Conservation (phyloP, 306 rosid genomes). For the Inga leiocalycina region DNA sequence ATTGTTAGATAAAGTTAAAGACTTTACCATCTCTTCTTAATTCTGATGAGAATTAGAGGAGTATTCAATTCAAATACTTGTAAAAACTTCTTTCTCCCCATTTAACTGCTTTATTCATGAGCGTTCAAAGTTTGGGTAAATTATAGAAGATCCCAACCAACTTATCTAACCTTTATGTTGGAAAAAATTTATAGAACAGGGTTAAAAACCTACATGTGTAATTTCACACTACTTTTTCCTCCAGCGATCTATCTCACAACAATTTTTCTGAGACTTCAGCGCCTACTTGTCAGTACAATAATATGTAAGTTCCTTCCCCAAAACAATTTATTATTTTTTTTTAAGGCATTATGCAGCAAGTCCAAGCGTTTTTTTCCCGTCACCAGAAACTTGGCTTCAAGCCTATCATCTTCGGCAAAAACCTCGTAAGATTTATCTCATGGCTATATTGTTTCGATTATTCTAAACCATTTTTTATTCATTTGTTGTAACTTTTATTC, state of each 20-base stretch:
- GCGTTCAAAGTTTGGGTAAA: too few relatives aligned
- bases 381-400: background rate
- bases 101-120: background rate
- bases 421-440: background rate
- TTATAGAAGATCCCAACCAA: background rate
- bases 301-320: conserved; percentile 47
- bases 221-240: conserved; percentile 24
- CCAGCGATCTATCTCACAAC: conserved; percentile 84
- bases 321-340: too few relatives aligned
- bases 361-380: background rate
- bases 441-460: too few relatives aligned
- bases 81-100: background rate
- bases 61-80: background rate
- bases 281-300: conserved; percentile 31
- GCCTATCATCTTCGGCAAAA: background rate
- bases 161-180: background rate
- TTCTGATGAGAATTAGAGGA: too few relatives aligned
- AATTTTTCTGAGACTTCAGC: conserved; percentile 54
- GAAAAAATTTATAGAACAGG: background rate
- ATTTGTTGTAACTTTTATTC: background rate
- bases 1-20: too few relatives aligned
- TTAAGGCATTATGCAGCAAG: too few relatives aligned
- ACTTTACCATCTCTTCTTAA: too few relatives aligned
- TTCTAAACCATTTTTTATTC: background rate
- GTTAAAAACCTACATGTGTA: background rate